Base-by-base conservation (phyloP, 2,329 filamentous ascomycete species). In the Rhynchosporium agropyri region DNA sequence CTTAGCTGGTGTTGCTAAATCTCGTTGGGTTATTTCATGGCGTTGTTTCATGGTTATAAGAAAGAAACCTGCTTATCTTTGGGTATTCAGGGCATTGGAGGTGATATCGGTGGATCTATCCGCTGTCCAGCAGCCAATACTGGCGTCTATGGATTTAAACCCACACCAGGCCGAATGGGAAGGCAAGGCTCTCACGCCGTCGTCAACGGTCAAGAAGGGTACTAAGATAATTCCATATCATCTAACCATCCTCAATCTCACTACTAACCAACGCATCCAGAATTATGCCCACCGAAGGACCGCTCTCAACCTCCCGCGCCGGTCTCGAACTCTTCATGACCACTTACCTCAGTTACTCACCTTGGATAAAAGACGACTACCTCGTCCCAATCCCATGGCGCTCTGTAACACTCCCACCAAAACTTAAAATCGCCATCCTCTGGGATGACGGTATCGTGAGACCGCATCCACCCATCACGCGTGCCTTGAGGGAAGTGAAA, bases 351-450 rank as follows among this genome's bases (percentile, higher is more conserved):
- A 62, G 61, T 2, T 58, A 65, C 2, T 72, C 79, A 60, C 81
- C 82, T 0, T 85, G 83, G 81, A 70, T 76, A 0, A 65, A 76
- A 15, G 84, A 86, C 57, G 79, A 81, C 0, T 80, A 79, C 50
- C 77, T 81, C 28, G 70, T 84, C 0, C 80, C 81, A 0, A 77
- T 85, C 1, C 81, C 82, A 0, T 64, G 63, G 63, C 59, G 63
- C 0, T 6, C 54, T 2, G 50, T 64, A 3, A 59, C 54, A 12
- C 59, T 64, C 49, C 55, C 63, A 10, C 20, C 29, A 1, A 67
- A 63, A 0, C 74, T 78, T 1, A 76, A 75, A 42, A 78, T 79
- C 55, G 75, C 75, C 3, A 55, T 72, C 2, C 67, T 72, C 42
- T 72, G 65, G 51, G 55, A 65, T 13, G 70, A 72, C 50, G 56